Percentiles rank a stretch among this genome's conserved stretches.
Evolutionary conservation across 1,139 yeast species (phyloP).

Genomic region (Blastobotrys serpentis): DNA sequence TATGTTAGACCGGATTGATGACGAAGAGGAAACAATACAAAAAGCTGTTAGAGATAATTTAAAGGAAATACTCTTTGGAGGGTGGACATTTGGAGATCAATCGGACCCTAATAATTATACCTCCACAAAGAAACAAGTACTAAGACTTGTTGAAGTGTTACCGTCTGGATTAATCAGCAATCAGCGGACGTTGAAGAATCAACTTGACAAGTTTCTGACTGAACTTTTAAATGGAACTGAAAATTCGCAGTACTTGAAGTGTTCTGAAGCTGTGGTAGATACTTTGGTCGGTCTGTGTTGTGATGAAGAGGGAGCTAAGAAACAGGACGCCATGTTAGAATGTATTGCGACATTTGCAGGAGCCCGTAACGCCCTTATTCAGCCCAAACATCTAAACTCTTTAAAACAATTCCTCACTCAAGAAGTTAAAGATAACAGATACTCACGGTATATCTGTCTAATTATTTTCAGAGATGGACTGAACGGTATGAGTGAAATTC

Average conservation of each 20-base stretch:
- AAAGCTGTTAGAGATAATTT: constrained; percentile 11
- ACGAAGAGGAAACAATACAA: constrained; percentile 16
- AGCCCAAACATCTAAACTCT: constrained; percentile 11
- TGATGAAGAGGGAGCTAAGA: constrained; percentile 1
- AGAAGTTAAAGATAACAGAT: constrained; percentile 15
- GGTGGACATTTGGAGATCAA: constrained; percentile 13
- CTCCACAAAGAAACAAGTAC: constrained; percentile 9
- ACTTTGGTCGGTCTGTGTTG: background rate
- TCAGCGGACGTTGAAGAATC: constrained; percentile 6
- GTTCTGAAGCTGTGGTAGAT: constrained; percentile 1
- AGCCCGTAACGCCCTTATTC: constrained; percentile 12
- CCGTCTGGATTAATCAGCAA: constrained; percentile 1
- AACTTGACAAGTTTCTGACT: constrained; percentile 12
- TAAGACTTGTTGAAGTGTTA: constrained; percentile 6
- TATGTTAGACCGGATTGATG: constrained; percentile 14
- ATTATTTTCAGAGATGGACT: constrained; percentile 15
- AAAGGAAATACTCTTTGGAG: constrained; percentile 9
- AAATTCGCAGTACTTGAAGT: background rate
- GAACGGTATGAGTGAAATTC: constrained; percentile 6
- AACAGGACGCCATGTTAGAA: constrained; percentile 10
- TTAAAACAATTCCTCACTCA: constrained; percentile 14
- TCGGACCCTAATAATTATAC: constrained; percentile 11
- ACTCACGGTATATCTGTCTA: constrained; percentile 14
- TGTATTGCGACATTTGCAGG: constrained; percentile 12
- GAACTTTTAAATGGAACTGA: constrained; percentile 11